Evolutionary conservation across 2,329 filamentous ascomycete species (phyloP), one percentile per base, ranked within the genome.

Genomic region (Colletotrichum sublineola): DNA sequence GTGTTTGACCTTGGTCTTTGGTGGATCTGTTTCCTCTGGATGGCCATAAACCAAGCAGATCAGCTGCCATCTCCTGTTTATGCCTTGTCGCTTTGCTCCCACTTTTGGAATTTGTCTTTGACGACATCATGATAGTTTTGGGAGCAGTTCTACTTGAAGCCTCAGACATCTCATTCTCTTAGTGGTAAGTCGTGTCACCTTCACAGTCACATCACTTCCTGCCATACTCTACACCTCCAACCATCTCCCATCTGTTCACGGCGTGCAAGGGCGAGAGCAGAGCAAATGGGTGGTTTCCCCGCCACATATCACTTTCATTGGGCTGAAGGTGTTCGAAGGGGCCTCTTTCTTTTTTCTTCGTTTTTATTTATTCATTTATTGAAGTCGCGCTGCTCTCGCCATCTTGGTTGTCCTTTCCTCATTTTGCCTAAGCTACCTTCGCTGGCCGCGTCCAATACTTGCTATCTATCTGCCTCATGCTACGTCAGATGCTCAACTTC

Each of bases 41-140:
- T 65, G 67, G 62, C 53, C 53, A 57, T 70, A 36, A 50, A 56
- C 48, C 58, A 61, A 62, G 61, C 70, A 73, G 52, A 64, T 42
- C 61, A 55, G 70, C 69, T 42, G 56, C 38, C 65, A 61, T 64
- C 44, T 46, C 24, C 40, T 44, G 66, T 65, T 62, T 64, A 70
- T 73, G 70, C 66, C 66, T 52, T 61, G 70, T 70, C 61, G 68
- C 71, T 55, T 73, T 73, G 50, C 68, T 71, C 53, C 61, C 56
- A 58, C 56, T 52, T 71, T 71, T 67, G 48, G 68, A 67, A 66
- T 50, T 61, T 62, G 73, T 64, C 67, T 74, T 74, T 73, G 75
- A 78, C 80, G 80, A 80, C 82, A 84, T 76, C 78, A 84, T 84
- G 82, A 82, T 82, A 81, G 77, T 78, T 80, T 84, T 82, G 80